Evolutionary conservation across 2,329 filamentous ascomycete species (phyloP), one percentile per base, ranked within the genome.

Genomic region (Exophiala bonariae): DNA sequence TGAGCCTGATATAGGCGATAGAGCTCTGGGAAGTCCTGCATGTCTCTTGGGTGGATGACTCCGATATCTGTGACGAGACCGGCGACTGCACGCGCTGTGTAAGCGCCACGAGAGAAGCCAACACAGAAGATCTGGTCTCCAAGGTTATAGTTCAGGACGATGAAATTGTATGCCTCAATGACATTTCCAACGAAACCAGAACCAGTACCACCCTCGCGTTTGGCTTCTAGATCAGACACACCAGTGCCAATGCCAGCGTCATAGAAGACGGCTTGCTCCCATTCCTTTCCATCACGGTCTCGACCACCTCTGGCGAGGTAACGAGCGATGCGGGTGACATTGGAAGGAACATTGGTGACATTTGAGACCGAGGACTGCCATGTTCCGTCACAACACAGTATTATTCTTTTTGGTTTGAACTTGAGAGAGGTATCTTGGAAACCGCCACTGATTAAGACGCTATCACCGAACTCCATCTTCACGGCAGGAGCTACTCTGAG

Each of bases 91-190:
- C 72, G 64, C 2, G 69, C 72, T 1, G 69, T 73, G 52, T 66
- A 76, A 2, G 72, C 72, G 9, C 72, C 72, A 10, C 72, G 63
- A 3, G 68, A 72, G 59, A 74, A 76, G n/a, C 72, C 72, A 44
- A 74, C 70, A 46, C 74, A 68, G 56, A 71, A 73, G 34, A 76
- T 72, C 51, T 75, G 66, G 43, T 76, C 77, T 47, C 75, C 76
- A 1, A 66, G 26, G 6, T 55, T 50, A 45, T 65, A 65, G 41
- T 65, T 64, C 14, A 58, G 55, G 17, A 60, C 59, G 35, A 64
- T 36, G 41, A 65, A 66, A 17, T 37, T 40, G 35, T 54, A 54
- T 2, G 50, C 47, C 18, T 45, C 47, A 4, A 44, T 31, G 16
- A 54, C 50, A 28, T 46, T 48, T 17, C 23, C 42, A 5, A 37